These are phyloP conservation scores for Striga hermonthica DNA, from an alignment of 305 asterid species.

Conservation along the genomic window DNA sequence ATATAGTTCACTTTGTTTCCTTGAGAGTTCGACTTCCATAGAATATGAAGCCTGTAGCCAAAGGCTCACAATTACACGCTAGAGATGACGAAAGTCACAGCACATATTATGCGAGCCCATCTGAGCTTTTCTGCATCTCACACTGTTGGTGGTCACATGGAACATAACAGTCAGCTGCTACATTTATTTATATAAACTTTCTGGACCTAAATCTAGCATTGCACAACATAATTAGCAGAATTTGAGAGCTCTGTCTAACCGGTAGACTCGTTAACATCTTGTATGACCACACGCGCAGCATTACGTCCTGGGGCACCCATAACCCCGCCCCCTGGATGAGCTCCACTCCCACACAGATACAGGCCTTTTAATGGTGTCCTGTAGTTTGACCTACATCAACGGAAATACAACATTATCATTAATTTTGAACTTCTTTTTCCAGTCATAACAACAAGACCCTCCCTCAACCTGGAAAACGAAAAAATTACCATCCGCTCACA, in stretches of 20 bases:
- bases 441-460: slow-evolving; percentile 8
- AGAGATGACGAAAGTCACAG: too few species aligned
- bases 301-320: slow-evolving; percentile 97
- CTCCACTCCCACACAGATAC: slow-evolving; percentile 88
- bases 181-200: too few species aligned
- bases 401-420: neutral
- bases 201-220: too few species aligned
- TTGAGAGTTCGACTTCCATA: too few species aligned
- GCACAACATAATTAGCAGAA: neutral
- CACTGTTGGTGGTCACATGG: too few species aligned
- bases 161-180: too few species aligned
- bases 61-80: too few species aligned
- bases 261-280: slow-evolving; percentile 50
- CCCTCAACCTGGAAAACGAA: slow-evolving; percentile 10
- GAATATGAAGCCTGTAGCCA: too few species aligned
- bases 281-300: slow-evolving; percentile 69
- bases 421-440: neutral
- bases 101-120: too few species aligned
- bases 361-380: slow-evolving; percentile 84
- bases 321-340: slow-evolving; percentile 98
- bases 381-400: slow-evolving; percentile 68
- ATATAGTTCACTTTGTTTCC: too few species aligned
- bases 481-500: slow-evolving; percentile 79
- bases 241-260: neutral
- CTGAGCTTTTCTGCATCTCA: too few species aligned